A percentile compares a stretch with the other conserved stretches of the same genome.
Evolutionary conservation across 2,329 filamentous ascomycete genomes (phyloP).

Genomic region (Phaeophleospora eucalypticola): DNA sequence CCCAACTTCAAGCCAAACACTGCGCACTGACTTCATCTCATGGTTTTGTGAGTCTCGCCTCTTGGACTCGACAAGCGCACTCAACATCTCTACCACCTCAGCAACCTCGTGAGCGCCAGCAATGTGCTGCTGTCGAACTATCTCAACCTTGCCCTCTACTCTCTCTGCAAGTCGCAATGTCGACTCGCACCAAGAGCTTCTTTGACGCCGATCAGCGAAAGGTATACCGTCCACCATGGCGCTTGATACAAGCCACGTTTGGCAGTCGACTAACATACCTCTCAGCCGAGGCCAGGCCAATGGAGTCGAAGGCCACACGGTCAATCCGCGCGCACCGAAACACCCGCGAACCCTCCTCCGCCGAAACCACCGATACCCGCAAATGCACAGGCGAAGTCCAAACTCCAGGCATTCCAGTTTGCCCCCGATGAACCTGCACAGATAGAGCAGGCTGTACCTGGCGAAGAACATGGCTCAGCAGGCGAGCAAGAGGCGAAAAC

Average conservation of each 20-base stretch:
- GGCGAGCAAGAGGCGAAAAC: slow-evolving; percentile 41
- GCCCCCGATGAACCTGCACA: slow-evolving; percentile 32
- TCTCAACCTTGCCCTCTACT: background rate
- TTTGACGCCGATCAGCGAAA: slow-evolving; percentile 47
- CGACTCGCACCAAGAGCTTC: slow-evolving; percentile 47
- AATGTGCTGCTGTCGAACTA: slow-evolving; percentile 1
- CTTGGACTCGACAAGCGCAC: background rate
- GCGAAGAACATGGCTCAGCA: background rate
- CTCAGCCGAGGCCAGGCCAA: slow-evolving; percentile 22
- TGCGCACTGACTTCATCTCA: background rate
- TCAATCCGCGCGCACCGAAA: slow-evolving; percentile 17
- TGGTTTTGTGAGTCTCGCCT: background rate
- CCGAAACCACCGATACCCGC: slow-evolving; percentile 45
- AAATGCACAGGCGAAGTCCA: slow-evolving; percentile 51
- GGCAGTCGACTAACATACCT: slow-evolving; percentile 2
- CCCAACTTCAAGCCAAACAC: background rate
- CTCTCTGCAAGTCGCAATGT: slow-evolving; percentile 19
- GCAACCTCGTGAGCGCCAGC: background rate
- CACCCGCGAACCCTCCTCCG: slow-evolving; percentile 24
- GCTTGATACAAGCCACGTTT: slow-evolving; percentile 1
- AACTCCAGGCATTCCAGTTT: slow-evolving; percentile 54
- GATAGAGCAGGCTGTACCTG: slow-evolving; percentile 19
- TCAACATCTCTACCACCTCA: background rate
- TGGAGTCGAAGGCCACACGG: slow-evolving; percentile 22
- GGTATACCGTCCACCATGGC: slow-evolving; percentile 26